phyloP scores from a whole-genome alignment of 176 grass and related monocot species.

The Zizania latifolia region DNA sequence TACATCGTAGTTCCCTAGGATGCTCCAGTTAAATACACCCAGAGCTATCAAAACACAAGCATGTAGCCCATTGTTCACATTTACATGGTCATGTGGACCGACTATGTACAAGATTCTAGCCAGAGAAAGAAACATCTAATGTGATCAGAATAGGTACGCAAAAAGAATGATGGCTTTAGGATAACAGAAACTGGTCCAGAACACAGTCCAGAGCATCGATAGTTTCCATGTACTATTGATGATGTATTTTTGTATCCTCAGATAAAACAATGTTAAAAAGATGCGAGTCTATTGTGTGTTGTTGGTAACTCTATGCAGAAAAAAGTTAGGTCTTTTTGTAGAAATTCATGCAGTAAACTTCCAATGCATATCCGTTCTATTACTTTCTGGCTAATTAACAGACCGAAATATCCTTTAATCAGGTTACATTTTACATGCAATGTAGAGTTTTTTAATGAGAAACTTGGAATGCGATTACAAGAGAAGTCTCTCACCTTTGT shows the following conservation, averaged over 20 bases:
- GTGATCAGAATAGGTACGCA: background rate
- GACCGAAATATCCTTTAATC: background rate
- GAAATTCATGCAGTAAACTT: background rate
- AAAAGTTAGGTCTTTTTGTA: background rate
- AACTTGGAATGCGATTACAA: background rate
- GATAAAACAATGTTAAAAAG: background rate
- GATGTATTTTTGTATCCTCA: background rate
- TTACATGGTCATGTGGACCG: background rate
- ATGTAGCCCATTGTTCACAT: background rate
- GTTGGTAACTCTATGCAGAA: background rate
- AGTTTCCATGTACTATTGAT: too few relatives aligned
- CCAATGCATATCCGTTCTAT: background rate
- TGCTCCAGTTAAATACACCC: background rate
- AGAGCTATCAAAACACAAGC: background rate
- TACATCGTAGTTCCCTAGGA: background rate
- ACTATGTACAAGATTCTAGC: background rate
- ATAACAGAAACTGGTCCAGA: background rate
- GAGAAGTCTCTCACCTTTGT: slow-evolving; percentile 43
- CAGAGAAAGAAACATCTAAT: background rate
- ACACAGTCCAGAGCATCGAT: background rate
- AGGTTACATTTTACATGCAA: background rate
- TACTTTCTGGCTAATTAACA: background rate
- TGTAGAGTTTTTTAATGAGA: background rate
- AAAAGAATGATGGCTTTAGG: slow-evolving; percentile 9
- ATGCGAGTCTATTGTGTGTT: background rate